Percentiles rank a stretch among this genome's conserved stretches.
Conservation (phyloP, 768 basidiomycete genomes). For the Phlebiopsis flavidoalba region DNA sequence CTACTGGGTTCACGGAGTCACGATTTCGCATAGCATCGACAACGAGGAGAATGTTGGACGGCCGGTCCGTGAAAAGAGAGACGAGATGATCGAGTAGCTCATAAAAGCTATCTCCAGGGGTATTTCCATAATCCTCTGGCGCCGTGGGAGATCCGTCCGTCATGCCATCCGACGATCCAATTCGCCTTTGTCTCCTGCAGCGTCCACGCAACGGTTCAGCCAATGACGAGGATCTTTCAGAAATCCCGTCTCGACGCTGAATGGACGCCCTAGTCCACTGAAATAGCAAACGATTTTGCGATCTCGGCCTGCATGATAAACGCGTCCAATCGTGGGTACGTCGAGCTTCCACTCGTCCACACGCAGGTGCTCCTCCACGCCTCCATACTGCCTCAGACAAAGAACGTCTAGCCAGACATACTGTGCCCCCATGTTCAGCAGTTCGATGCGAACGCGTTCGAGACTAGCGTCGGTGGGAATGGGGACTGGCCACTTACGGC, state of each 20-base stretch:
- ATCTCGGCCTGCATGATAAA: neutral
- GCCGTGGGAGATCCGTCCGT: neutral
- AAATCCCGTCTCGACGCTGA: neutral
- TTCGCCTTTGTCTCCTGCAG: neutral
- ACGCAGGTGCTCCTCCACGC: neutral
- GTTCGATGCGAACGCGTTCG: constrained; percentile 6
- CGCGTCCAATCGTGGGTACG: constrained; percentile 5
- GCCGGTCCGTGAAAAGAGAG: neutral
- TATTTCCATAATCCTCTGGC: neutral
- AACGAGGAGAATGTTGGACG: neutral
- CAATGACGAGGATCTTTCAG: neutral
- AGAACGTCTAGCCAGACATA: constrained; percentile 6
- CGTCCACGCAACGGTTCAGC: constrained; percentile 9
- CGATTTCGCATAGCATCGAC: neutral
- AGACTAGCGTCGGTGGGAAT: constrained; percentile 1
- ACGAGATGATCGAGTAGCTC: neutral
- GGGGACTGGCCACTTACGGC: constrained; percentile 2
- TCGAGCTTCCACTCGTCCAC: constrained; percentile 5
- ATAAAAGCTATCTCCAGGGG: neutral
- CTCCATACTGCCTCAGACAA: neutral
- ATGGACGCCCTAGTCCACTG: neutral
- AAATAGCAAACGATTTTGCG: neutral
- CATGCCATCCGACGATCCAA: neutral
- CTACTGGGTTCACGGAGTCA: neutral
- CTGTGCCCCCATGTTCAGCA: neutral